Conservation (phyloP, 2,329 filamentous ascomycete genomes). For the Penicillium polonicum region DNA sequence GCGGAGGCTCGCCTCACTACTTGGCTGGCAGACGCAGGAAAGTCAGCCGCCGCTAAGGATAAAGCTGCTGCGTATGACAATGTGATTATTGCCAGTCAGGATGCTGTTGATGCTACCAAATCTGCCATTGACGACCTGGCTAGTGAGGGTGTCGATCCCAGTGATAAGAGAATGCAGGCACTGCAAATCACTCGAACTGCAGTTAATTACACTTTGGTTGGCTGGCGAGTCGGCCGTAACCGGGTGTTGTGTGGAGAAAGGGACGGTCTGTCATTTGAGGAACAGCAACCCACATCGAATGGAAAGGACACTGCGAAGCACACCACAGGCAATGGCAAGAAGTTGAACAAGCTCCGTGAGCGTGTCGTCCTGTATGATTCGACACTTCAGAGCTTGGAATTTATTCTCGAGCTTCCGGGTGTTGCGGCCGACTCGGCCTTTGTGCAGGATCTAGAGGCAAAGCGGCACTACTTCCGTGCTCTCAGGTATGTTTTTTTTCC, state of each 20-base stretch:
- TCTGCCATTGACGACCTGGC: conserved; percentile 87
- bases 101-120: conserved; percentile 90
- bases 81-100: conserved; percentile 84
- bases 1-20: conserved; percentile 54
- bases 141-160: conserved; percentile 77
- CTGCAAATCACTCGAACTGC: conserved; percentile 89
- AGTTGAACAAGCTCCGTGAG: conserved; percentile 78
- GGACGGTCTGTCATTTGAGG: conserved; percentile 66
- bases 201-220: conserved; percentile 90
- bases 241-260: conserved; percentile 78
- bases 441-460: conserved; percentile 73
- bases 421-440: conserved; percentile 80
- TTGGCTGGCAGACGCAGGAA: conserved; percentile 46
- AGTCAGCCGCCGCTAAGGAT: conserved; percentile 52
- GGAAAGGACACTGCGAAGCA: conserved; percentile 51
- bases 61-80: conserved; percentile 86
- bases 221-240: conserved; percentile 92
- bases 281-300: conserved; percentile 52
- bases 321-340: conserved; percentile 69
- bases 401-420: conserved; percentile 84
- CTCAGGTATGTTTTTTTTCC: conserved; percentile 64
- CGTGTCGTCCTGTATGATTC: conserved; percentile 88
- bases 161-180: conserved; percentile 85
- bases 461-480: conserved; percentile 79
- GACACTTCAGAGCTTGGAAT: conserved; percentile 84